Evolutionary conservation across 1,284 basidiomycete species (phyloP), one percentile per base, ranked within the genome.

Genomic region (Austroboletus olivaceoglutinosus): DNA sequence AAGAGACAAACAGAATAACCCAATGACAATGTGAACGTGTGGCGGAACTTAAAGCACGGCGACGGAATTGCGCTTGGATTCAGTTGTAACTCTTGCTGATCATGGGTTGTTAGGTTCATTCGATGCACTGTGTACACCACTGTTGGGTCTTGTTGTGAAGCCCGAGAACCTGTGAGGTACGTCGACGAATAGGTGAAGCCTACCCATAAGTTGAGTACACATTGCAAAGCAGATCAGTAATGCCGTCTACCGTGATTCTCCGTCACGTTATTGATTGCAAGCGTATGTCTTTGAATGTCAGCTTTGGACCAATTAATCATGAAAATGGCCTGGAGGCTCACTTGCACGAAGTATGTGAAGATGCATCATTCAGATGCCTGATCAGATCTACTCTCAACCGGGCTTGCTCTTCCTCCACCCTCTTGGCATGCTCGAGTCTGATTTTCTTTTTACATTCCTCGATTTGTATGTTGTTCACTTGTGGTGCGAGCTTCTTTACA

Each of bases 31-130:
- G 47, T 47, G 53, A 81, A 81, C 10, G 12, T 57, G 15, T 57
- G 56, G 0, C 29, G 54, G 46, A 50, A 67, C 18, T 43, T 56
- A 21, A 53, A 58, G 15, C 62, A 60, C 0, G 77, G 77, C 0
- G 58, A 59, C 2, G 77, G 77, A 16, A 77, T 55, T 39, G 68
- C 63, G 1, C 40, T 61, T 0, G 65, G 47, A 54, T 78, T 63
- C 2, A 76, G 43, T 55, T 75, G 74, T 47, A 78, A 47, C 0
- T 61, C 59, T 0, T 81, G 74, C 36, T 67, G 67, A 54, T 81
- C 73, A 8, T 74, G 67, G 5, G 69, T 59, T 0, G 71, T 71
- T 12, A 82, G 53, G 6, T 70, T 63, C 41, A 82, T 56, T 0
- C 60, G 21, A 45, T 73, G 63, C 1, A 80, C 55, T 0, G 63